Conservation (phyloP, 208 protist genomes). For the Spongospora subterranea region DNA sequence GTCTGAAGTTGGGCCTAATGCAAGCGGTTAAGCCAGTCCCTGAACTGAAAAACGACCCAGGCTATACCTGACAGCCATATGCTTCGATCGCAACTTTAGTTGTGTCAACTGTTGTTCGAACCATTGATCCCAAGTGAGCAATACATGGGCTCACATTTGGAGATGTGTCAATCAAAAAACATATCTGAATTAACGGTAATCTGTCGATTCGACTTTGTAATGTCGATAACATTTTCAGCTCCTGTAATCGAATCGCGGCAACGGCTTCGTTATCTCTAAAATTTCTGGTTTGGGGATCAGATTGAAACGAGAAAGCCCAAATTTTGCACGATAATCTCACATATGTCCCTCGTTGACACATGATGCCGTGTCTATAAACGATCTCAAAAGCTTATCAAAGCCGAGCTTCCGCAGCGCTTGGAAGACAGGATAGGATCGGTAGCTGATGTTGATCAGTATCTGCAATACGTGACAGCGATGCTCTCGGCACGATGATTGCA, state of each 20-base stretch:
- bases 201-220: neutral
- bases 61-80: conserved; percentile 13
- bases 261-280: neutral
- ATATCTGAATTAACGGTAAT: conserved; percentile 9
- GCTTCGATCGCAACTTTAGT: neutral
- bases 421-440: conserved; percentile 8
- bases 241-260: too few species aligned
- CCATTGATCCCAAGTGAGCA: neutral
- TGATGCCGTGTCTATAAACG: neutral
- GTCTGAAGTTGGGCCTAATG: neutral
- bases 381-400: conserved; percentile 7
- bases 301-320: neutral
- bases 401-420: neutral
- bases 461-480: conserved; percentile 3
- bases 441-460: conserved; percentile 22
- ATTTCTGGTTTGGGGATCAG: neutral
- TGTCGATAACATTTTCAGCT: conserved; percentile 10
- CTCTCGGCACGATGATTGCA: neutral
- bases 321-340: neutral
- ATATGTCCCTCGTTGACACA: neutral
- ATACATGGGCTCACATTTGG: neutral
- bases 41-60: neutral
- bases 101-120: neutral
- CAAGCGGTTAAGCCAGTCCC: neutral
- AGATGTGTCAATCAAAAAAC: neutral